Percentiles rank a stretch among this genome's conserved stretches.
phyloP scores from a whole-genome alignment of 2,329 filamentous ascomycete genomes.

The Fulvia fulva region DNA sequence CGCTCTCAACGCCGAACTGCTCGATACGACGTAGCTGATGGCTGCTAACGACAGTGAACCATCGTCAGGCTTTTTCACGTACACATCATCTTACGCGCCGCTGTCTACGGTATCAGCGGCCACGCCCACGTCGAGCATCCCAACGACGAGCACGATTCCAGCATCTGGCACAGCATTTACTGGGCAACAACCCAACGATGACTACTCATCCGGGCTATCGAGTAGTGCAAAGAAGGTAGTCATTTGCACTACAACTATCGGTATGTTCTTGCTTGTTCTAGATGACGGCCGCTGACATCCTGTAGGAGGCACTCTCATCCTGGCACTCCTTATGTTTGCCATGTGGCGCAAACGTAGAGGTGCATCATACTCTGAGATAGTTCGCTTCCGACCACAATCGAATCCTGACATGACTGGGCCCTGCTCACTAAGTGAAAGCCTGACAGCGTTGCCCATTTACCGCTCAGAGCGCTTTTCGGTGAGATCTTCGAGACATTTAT shows the following conservation, averaged over 20 bases:
- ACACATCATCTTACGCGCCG: background rate
- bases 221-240: slow-evolving; percentile 16
- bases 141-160: background rate
- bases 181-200: background rate
- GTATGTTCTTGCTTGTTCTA: slow-evolving; percentile 13
- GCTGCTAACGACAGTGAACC: background rate
- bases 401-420: slow-evolving; percentile 16
- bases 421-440: slow-evolving; percentile 1
- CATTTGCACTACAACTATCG: slow-evolving; percentile 24
- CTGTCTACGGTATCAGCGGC: background rate
- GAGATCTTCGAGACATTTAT: slow-evolving; percentile 21
- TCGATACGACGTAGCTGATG: too few species aligned
- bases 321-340: slow-evolving; percentile 16
- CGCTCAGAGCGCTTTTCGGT: slow-evolving; percentile 25
- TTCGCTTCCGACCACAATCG: slow-evolving; percentile 20
- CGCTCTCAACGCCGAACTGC: too few species aligned
- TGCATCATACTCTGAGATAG: slow-evolving; percentile 24
- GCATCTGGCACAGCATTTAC: background rate
- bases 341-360: slow-evolving; percentile 24
- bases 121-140: background rate
- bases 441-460: slow-evolving; percentile 25
- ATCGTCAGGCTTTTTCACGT: background rate
- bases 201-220: slow-evolving; percentile 7
- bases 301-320: background rate
- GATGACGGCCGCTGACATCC: background rate